Conservation (phyloP, 805 yeast species). For the Torulaspora maleeae region DNA sequence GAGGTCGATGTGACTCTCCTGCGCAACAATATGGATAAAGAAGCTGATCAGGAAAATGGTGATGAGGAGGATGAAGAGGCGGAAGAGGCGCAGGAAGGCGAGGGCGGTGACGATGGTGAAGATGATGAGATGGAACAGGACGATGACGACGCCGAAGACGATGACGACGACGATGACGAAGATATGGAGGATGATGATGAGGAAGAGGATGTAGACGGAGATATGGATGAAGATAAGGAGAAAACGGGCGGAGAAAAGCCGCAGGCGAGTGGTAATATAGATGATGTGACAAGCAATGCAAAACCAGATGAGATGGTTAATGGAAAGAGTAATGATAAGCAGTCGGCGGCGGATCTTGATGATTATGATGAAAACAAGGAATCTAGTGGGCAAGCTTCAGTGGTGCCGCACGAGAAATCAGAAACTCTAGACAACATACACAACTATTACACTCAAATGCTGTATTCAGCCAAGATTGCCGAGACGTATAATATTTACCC, state of each 20-base stretch:
- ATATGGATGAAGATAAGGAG: slow-evolving; percentile 18
- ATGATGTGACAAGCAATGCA: slow-evolving; percentile 20
- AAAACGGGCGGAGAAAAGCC: slow-evolving; percentile 18
- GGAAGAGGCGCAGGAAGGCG: slow-evolving; percentile 16
- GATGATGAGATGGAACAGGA: slow-evolving; percentile 28
- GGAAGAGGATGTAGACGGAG: slow-evolving; percentile 16
- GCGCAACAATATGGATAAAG: slow-evolving; percentile 21
- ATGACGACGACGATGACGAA: slow-evolving; percentile 19
- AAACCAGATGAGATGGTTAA: slow-evolving; percentile 19
- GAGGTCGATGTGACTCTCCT: slow-evolving; percentile 27
- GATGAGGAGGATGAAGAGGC: slow-evolving; percentile 21
- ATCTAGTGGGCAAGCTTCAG: slow-evolving; percentile 19
- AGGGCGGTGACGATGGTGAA: slow-evolving; percentile 24
- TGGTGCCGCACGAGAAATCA: slow-evolving; percentile 26
- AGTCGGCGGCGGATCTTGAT: slow-evolving; percentile 15
- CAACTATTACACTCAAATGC: slow-evolving; percentile 33
- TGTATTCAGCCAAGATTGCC: slow-evolving; percentile 47
- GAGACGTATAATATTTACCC: slow-evolving; percentile 70
- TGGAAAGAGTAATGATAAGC: slow-evolving; percentile 14
- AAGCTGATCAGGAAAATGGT: slow-evolving; percentile 24
- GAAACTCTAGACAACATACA: slow-evolving; percentile 28
- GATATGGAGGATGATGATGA: slow-evolving; percentile 22
- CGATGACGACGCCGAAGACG: slow-evolving; percentile 25
- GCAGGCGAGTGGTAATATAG: slow-evolving; percentile 19
- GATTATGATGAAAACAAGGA: slow-evolving; percentile 19